A percentile compares a stretch with the other conserved stretches of the same genome.
Conservation (phyloP, 768 basidiomycete genomes). For the Naganishia vishniacii region DNA sequence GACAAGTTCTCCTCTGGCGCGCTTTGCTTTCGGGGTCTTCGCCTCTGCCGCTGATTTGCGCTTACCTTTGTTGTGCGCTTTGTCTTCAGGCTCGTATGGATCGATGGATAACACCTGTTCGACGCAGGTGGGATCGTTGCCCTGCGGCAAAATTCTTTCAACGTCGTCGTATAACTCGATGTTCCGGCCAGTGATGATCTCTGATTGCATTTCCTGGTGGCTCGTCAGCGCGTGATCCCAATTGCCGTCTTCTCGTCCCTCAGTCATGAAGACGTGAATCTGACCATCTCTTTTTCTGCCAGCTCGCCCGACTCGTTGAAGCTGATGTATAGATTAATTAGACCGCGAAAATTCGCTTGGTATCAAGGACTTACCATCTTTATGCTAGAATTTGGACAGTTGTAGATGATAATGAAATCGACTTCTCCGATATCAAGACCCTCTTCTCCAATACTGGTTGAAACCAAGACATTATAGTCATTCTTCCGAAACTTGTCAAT, state of each 20-base stretch:
- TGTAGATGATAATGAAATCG: slow-evolving; percentile 92
- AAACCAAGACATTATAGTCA: slow-evolving; percentile 83
- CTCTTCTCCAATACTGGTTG: slow-evolving; percentile 96
- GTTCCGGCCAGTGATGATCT: slow-evolving; percentile 75
- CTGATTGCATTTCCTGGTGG: slow-evolving; percentile 81
- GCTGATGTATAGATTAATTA: slow-evolving; percentile 52
- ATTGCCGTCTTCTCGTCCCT: slow-evolving; percentile 83
- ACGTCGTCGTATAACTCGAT: slow-evolving; percentile 93
- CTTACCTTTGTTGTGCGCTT: slow-evolving; percentile 27
- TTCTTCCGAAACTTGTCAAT: slow-evolving; percentile 81
- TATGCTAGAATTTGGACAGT: slow-evolving; percentile 90
- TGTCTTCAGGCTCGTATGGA: slow-evolving; percentile 41
- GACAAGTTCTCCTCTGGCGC: slow-evolving; percentile 39
- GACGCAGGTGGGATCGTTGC: slow-evolving; percentile 67
- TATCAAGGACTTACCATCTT: slow-evolving; percentile 66
- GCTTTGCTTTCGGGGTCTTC: slow-evolving; percentile 27
- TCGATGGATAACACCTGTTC: slow-evolving; percentile 80
- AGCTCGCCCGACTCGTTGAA: slow-evolving; percentile 92
- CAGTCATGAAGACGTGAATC: slow-evolving; percentile 85
- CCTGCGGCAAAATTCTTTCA: slow-evolving; percentile 71
- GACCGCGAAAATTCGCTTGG: background rate
- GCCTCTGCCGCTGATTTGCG: slow-evolving; percentile 20
- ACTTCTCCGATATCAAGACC: slow-evolving; percentile 97
- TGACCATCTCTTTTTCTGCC: slow-evolving; percentile 83
- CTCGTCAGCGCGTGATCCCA: slow-evolving; percentile 79